Evolutionary conservation across 768 basidiomycete species (phyloP), one percentile per base, ranked within the genome.

Genomic region (Pleurotus tuber-regium): DNA sequence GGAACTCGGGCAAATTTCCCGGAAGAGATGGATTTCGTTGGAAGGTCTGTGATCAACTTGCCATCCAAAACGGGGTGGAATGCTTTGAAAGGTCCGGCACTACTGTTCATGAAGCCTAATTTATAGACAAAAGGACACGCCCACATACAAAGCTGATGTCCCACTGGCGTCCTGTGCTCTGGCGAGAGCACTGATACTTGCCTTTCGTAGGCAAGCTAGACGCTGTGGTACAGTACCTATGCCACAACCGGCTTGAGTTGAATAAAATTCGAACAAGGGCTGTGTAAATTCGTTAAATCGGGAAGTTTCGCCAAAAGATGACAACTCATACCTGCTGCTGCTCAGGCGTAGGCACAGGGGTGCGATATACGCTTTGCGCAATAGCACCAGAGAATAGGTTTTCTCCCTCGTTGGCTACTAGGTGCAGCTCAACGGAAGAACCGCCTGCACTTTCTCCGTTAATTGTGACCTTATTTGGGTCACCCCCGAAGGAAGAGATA

Each of bases 401-500:
- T 42, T 70, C 61, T 2, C 60, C 61, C 16, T 63, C 64, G 41
- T 73, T 67, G 1, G 78, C 77, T 3, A 81, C 69, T 35, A 85
- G 68, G 56, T 83, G 81, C n/a, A 86, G 66, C 59, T 80, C 79
- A 3, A 84, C 75, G 0, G 78, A 80, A 23, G 73, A 63, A 0
- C 72, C 81, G 14, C 54, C 54, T 11, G 54, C 54, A 30, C 49
- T 52, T 58, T 87, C 68, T 0, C 84, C 85, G 51, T 81, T 81
- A 60, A 83, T 77, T 0, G 80, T 82, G 4, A 83, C 81, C 57
- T 75, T 73, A 1, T 52, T 43, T 0, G 80, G 76, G 61, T 89
- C 74, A 11, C 87, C 87, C 6, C 86, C 86, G 57, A 87, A 89
- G 12, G 73, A 70, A 23, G 58, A 64, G 52, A 88, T 84, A 59